Evolutionary conservation across 805 yeast species (phyloP).

Genomic region (Ogataea saltuana): DNA sequence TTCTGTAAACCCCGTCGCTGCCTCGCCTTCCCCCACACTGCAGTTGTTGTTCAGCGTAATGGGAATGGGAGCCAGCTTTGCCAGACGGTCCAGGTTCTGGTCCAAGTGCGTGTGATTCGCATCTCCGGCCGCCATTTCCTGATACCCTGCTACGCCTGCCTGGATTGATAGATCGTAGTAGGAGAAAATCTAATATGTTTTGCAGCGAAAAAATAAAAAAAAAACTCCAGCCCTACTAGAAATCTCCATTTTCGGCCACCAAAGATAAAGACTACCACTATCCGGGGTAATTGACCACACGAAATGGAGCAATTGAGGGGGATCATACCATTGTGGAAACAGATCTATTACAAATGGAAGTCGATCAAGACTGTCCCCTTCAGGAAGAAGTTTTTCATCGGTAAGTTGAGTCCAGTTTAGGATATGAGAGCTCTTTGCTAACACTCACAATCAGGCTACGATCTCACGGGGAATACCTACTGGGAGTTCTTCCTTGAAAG

Average conservation of each 20-base stretch:
- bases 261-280: neutral
- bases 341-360: conserved; percentile 55
- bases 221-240: neutral
- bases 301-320: conserved; percentile 54
- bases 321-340: conserved; percentile 51
- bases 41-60: conserved; percentile 40
- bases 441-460: conserved; percentile 55
- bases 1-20: conserved; percentile 6
- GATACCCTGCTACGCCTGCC: neutral
- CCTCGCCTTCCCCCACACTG: conserved; percentile 10
- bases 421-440: neutral
- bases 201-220: neutral
- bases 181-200: neutral
- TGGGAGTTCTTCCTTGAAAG: conserved; percentile 74
- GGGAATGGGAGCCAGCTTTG: conserved; percentile 41
- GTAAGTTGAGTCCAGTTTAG: conserved; percentile 21
- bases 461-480: conserved; percentile 79
- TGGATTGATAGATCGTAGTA: neutral
- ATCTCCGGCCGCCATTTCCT: conserved; percentile 10
- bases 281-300: conserved; percentile 18
- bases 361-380: conserved; percentile 67
- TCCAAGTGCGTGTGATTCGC: conserved; percentile 19
- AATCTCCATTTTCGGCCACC: neutral
- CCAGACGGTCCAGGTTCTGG: conserved; percentile 13
- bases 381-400: conserved; percentile 64